Conservation (phyloP, 129 eudicot species). For the Saposhnikovia divaricata region DNA sequence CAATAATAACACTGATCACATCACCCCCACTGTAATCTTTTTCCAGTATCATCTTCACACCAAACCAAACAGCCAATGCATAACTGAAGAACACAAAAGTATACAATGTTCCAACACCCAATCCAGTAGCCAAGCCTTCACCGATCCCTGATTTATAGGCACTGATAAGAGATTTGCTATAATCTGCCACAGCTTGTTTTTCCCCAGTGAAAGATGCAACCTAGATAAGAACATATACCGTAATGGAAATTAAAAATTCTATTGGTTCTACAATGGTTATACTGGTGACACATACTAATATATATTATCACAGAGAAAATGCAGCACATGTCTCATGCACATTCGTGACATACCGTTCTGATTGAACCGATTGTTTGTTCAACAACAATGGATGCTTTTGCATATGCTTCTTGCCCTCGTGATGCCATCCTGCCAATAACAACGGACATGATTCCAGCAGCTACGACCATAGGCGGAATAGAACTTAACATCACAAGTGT, state of each 20-base stretch:
- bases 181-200: slow-evolving; percentile 65
- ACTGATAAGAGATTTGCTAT: slow-evolving; percentile 46
- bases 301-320: neutral
- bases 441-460: slow-evolving; percentile 56
- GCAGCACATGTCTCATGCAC: neutral
- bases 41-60: slow-evolving; percentile 62
- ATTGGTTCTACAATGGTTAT: neutral
- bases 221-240: slow-evolving; percentile 19
- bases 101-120: slow-evolving; percentile 61
- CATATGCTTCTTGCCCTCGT: slow-evolving; percentile 64
- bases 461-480: slow-evolving; percentile 51
- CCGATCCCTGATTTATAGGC: slow-evolving; percentile 65
- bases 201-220: slow-evolving; percentile 95
- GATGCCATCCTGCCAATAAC: slow-evolving; percentile 59
- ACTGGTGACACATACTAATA: neutral
- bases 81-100: slow-evolving; percentile 48
- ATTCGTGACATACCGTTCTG: neutral
- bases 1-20: slow-evolving; percentile 61
- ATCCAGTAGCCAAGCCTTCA: slow-evolving; percentile 77
- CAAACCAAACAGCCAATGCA: slow-evolving; percentile 80
- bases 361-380: slow-evolving; percentile 45
- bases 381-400: slow-evolving; percentile 64
- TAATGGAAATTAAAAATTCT: neutral
- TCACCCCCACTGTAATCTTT: slow-evolving; percentile 58
- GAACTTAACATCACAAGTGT: slow-evolving; percentile 66